Percentiles rank a stretch among this genome's conserved stretches.
These are phyloP conservation scores for Nemania abortiva DNA, from an alignment of 2,329 filamentous ascomycete genomes.

Conservation along the genomic window DNA sequence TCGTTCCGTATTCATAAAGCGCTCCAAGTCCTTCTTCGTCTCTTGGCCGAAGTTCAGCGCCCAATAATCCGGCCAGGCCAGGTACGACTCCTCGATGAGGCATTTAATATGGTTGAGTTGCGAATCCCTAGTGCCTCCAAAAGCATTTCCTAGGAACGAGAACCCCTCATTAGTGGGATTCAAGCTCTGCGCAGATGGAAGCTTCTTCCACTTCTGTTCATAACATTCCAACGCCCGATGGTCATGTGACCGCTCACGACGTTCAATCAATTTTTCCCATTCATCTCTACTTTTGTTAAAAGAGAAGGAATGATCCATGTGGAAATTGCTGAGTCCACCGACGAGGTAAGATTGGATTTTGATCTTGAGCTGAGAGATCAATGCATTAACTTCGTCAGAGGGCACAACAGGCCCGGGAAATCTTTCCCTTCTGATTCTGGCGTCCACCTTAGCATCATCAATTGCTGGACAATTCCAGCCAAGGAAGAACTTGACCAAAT, in stretches of 20 bases:
- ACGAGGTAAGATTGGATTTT: constrained; percentile 41
- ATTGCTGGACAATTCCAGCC: constrained; percentile 45
- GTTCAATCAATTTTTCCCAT: constrained; percentile 45
- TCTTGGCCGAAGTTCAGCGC: constrained; percentile 35
- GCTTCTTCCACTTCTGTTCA: constrained; percentile 43
- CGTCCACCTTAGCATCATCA: constrained; percentile 34
- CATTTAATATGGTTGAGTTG: constrained; percentile 48
- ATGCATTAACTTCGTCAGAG: constrained; percentile 36
- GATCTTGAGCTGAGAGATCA: constrained; percentile 31
- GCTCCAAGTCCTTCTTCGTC: constrained; percentile 34
- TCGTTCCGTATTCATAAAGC: constrained; percentile 31
- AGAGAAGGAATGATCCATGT: constrained; percentile 44
- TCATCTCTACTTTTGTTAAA: constrained; percentile 45
- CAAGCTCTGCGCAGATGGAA: constrained; percentile 6
- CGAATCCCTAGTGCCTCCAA: constrained; percentile 47
- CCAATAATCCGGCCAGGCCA: constrained; percentile 47
- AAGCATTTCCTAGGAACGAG: constrained; percentile 46
- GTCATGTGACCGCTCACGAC: constrained; percentile 32
- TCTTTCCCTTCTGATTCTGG: constrained; percentile 6
- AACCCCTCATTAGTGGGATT: constrained; percentile 13
- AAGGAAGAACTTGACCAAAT: constrained; percentile 35
- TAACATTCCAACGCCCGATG: constrained; percentile 38
- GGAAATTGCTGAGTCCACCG: constrained; percentile 34
- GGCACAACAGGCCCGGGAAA: constrained; percentile 38
- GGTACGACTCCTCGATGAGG: constrained; percentile 47